Conservation (phyloP, 2,329 filamentous ascomycete genomes). For the Phialocephala sp. region DNA sequence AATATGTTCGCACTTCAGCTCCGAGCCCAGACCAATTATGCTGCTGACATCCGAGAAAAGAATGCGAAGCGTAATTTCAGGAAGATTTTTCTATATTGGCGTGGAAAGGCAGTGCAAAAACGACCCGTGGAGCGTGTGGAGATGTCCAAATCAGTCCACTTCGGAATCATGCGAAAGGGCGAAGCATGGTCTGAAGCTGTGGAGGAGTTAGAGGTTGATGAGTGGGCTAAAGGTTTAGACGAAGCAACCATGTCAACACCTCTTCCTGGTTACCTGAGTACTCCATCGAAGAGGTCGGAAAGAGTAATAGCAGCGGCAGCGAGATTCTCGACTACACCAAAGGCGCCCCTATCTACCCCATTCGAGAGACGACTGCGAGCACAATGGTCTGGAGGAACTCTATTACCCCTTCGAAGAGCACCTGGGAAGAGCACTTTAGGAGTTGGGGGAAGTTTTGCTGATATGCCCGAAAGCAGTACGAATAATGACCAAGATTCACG, state of each 20-base stretch:
- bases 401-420: constrained; percentile 31
- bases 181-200: constrained; percentile 42
- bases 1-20: constrained; percentile 38
- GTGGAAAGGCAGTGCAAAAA: constrained; percentile 35
- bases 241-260: constrained; percentile 32
- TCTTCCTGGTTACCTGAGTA: constrained; percentile 44
- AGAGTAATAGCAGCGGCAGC: constrained; percentile 47
- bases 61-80: constrained; percentile 42
- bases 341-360: constrained; percentile 50
- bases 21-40: constrained; percentile 37
- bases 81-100: constrained; percentile 44
- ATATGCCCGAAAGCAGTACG: constrained; percentile 35
- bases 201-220: constrained; percentile 36
- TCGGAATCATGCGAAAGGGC: constrained; percentile 29
- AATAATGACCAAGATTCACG: constrained; percentile 32
- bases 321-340: constrained; percentile 50
- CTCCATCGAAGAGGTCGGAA: constrained; percentile 54
- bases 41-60: constrained; percentile 41
- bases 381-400: constrained; percentile 37
- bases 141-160: constrained; percentile 17
- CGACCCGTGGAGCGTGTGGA: constrained; percentile 25
- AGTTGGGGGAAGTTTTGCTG: constrained; percentile 36
- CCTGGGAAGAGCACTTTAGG: constrained; percentile 34
- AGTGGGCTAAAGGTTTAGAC: constrained; percentile 32
- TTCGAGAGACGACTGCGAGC: constrained; percentile 47